A percentile compares a stretch with the other conserved stretches of the same genome.
phyloP scores from a whole-genome alignment of 768 basidiomycete genomes.

The Termitomyces sp. region DNA sequence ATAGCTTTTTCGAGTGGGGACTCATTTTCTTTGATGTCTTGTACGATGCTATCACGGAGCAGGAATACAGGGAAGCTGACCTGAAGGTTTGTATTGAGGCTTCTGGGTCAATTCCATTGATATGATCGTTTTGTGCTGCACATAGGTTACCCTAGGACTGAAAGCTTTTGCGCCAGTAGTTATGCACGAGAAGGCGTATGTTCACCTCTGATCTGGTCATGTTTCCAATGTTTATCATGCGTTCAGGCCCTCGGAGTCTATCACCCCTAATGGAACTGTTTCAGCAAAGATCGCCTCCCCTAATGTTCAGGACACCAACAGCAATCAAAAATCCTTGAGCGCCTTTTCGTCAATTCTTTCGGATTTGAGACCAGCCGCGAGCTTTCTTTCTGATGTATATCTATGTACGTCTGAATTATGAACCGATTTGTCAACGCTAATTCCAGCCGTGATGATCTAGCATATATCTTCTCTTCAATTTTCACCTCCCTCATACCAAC shows the following conservation, averaged over 20 bases:
- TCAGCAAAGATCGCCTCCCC: neutral
- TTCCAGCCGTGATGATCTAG: slow-evolving; percentile 30
- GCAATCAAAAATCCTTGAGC: neutral
- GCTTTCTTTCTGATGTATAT: slow-evolving; percentile 46
- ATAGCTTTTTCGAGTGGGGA: slow-evolving; percentile 87
- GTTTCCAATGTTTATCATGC: slow-evolving; percentile 14
- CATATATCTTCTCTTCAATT: slow-evolving; percentile 81
- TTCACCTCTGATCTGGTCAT: neutral
- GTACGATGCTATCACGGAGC: slow-evolving; percentile 66
- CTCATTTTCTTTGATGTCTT: slow-evolving; percentile 72
- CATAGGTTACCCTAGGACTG: slow-evolving; percentile 29
- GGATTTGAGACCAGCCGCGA: slow-evolving; percentile 22
- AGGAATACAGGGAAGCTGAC: slow-evolving; percentile 55
- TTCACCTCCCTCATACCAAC: slow-evolving; percentile 77
- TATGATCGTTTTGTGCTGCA: neutral
- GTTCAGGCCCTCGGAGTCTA: slow-evolving; percentile 4
- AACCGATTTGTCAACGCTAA: neutral
- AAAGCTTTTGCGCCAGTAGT: neutral
- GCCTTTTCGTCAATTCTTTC: neutral
- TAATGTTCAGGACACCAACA: neutral
- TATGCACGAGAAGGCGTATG: slow-evolving; percentile 5
- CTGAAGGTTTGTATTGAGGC: slow-evolving; percentile 44
- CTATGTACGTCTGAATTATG: slow-evolving; percentile 45
- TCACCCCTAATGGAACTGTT: neutral
- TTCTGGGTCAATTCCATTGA: neutral